phyloP scores from a whole-genome alignment of 2,329 filamentous ascomycete species.

The Trichoderma sp. region DNA sequence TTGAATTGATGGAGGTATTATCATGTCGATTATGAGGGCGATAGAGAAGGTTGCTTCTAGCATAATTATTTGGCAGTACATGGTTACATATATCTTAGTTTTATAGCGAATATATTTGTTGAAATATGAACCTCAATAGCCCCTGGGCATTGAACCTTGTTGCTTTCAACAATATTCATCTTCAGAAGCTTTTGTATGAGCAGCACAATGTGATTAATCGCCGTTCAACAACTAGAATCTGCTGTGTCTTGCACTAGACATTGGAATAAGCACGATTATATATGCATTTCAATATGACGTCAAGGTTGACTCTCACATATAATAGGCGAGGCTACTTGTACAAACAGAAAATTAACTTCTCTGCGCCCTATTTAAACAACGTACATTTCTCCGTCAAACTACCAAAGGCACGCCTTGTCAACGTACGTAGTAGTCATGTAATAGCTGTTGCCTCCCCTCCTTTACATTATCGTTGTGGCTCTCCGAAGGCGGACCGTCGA shows the following conservation, averaged over 20 bases:
- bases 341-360: too few relatives aligned
- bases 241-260: neutral
- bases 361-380: neutral
- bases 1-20: neutral
- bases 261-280: neutral
- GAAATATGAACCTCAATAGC: too few relatives aligned
- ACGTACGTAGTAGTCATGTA: neutral
- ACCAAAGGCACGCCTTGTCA: neutral
- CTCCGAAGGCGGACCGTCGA: neutral
- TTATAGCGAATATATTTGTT: neutral
- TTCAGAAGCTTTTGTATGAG: neutral
- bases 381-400: neutral
- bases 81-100: neutral
- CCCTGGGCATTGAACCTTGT: too few relatives aligned
- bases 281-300: neutral
- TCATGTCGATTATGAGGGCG: neutral
- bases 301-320: neutral
- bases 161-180: neutral
- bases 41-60: neutral
- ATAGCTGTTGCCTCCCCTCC: neutral
- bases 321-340: too few relatives aligned
- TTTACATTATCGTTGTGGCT: neutral
- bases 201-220: neutral
- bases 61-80: neutral
- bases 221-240: neutral